Conservation (phyloP, 108 stramenopile genomes). For the Stephanodiscus triporus region DNA sequence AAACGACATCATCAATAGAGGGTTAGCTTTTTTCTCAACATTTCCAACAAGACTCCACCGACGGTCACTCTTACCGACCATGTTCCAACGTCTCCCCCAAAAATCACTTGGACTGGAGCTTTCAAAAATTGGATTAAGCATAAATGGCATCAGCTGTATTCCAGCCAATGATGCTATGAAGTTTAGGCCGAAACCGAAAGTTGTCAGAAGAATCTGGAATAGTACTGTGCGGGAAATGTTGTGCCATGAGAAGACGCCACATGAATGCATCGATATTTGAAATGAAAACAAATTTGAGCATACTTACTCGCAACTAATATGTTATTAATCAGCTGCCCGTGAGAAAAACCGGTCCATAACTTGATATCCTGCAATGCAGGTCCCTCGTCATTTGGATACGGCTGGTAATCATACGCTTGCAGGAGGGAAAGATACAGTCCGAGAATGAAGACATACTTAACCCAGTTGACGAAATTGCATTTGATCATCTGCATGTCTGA, state of each 20-base stretch:
- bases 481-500: slow-evolving; percentile 17
- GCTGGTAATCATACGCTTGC: slow-evolving; percentile 23
- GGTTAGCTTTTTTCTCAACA: background rate
- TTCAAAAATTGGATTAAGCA: slow-evolving; percentile 54
- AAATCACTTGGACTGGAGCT: slow-evolving; percentile 40
- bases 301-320: slow-evolving; percentile 33
- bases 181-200: slow-evolving; percentile 55
- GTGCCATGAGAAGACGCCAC: background rate
- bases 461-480: slow-evolving; percentile 17
- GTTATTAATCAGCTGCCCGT: slow-evolving; percentile 36
- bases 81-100: slow-evolving; percentile 48
- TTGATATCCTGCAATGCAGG: slow-evolving; percentile 21
- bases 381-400: slow-evolving; percentile 24
- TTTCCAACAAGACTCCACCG: background rate
- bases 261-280: background rate
- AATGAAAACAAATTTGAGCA: background rate
- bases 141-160: slow-evolving; percentile 28
- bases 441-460: slow-evolving; percentile 1
- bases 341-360: slow-evolving; percentile 13
- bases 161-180: slow-evolving; percentile 41
- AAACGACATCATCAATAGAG: background rate
- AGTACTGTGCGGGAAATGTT: slow-evolving; percentile 32
- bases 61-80: background rate
- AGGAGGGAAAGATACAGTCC: slow-evolving; percentile 39
- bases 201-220: slow-evolving; percentile 67